Base-by-base conservation (phyloP, 148 eudicot species). In the Dysphania ambrosioides region DNA sequence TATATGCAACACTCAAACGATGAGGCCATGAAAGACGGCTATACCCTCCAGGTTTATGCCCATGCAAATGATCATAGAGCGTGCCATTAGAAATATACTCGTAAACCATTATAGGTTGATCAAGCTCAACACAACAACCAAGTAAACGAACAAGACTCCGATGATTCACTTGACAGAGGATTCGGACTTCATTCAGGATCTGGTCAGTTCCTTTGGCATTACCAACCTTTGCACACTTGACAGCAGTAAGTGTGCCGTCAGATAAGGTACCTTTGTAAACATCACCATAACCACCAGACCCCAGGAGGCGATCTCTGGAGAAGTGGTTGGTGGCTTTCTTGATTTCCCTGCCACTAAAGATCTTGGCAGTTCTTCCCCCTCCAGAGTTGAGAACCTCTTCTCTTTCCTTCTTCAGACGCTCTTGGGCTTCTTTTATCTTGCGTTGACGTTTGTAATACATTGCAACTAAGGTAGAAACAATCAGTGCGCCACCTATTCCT, bases 91-190 rank as follows among this genome's bases (percentile, higher is more conserved):
- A 47, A 66, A 93, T 82, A 72, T 80, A 91, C 79, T 93, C 98
- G 75, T 93, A 93, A 6, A 93, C 93, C 77, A 93, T 47, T 9
- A 91, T 83, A 13, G 98, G 97, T 10, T 93, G 88, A 12, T 91
- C 89, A 15, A 91, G 94, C 85, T 93, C 98, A 38, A 93, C 94
- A 34, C 98, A 89, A 16, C 98, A 91, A 21, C 98, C 98, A 1
- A 93, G 87, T 70, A 93, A 85, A 49, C 86, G 70, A 13, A 93
- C 98, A 9, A 91, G 90, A 80, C 83, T 83, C 68, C 74, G 74
- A 80, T 93, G 98, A 78, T 91, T 93, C 60, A 89, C 94, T 76
- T 91, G 93, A 30, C 90, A 91, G 1, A 91, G 88, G 31, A 91
- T 88, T 44, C 89, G 82, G 63, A 91, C 91, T 78, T 91, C 96